Base-by-base conservation (phyloP, 225 moss, liverwort and hornwort species). In the Neckera pumila region DNA sequence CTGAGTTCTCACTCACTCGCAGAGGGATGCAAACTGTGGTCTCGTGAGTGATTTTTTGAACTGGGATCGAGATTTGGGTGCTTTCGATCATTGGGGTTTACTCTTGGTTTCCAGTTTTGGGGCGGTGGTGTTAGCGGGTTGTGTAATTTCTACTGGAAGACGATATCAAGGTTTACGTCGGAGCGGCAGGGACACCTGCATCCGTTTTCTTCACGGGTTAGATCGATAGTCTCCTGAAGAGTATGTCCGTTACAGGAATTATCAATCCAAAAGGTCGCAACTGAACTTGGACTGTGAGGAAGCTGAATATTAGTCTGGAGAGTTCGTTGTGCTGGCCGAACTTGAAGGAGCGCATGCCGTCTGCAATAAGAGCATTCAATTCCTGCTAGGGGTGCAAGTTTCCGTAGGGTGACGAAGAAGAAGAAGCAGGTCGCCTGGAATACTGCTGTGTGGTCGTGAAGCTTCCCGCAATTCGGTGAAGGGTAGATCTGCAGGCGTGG, bases 401-500 rank as follows among this genome's bases (percentile, higher is more conserved):
- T 80, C 34, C 19, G 9, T n/a, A 70, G 70, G 53, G 63, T n/a
- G 71, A 53, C 12, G 47, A 47, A 63, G 45, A 65, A 54, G 87
- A 74, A 64, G 84, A 51, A 67, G 61, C 12, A 81, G 83, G 17
- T 70, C 28, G 34, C 47, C 56, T 40, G 54, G 73, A 57, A 64
- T 63, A 78, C 22, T 83, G 59, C 79, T 66, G 34, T 80, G 64
- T 51, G 66, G 84, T 36, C 17, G 36, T 86, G 82, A 71, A 86
- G 49, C 84, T 87, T 89, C 69, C 76, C 53, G 66, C 58, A 73
- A 69, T 87, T 77, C 42, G 54, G 56, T 83, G 83, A 74, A 65
- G 84, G 45, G 65, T 85, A 85, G 89, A 88, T 92, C 88, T 85
- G 75, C 81, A 86, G 58, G 49, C 47, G 43, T 86, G 71, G 85